phyloP scores from a whole-genome alignment of 441 rosid genomes.

The Adansonia gregorii region DNA sequence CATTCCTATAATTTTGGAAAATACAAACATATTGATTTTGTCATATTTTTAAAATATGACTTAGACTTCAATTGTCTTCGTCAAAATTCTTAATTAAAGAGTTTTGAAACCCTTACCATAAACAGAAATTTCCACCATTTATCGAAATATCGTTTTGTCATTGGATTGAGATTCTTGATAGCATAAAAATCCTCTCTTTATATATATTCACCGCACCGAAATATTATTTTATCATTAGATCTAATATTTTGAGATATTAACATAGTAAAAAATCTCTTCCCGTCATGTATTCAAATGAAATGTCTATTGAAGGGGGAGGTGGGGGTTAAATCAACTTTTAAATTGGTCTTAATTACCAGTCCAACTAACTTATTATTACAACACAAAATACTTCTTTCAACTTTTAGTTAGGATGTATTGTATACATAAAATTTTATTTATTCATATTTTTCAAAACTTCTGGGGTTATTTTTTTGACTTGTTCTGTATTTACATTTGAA shows the following conservation, averaged over 20 bases:
- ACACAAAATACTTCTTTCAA: not conserved
- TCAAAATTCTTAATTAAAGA: not conserved
- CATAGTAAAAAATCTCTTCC: too few species aligned
- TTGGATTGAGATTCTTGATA: not conserved
- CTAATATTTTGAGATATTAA: too few species aligned
- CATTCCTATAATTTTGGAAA: not conserved
- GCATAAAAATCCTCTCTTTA: too few species aligned
- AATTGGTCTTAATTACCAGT: not conserved
- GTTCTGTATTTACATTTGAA: not conserved
- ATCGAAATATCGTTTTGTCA: not conserved
- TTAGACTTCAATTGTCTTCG: not conserved
- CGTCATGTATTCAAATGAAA: too few species aligned
- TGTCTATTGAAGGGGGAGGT: too few species aligned
- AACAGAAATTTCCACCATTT: not conserved
- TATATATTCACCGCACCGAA: too few species aligned
- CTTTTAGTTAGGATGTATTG: not conserved
- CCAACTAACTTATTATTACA: not conserved
- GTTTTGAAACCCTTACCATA: not conserved
- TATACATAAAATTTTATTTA: too few species aligned
- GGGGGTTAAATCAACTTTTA: too few species aligned
- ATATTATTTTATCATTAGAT: too few species aligned
- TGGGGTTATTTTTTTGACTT: not conserved
- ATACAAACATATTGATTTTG: not conserved
- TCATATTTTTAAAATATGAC: not conserved
- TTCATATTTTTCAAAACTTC: not conserved